These are phyloP conservation scores for Prototheca stagnorum DNA, from an alignment of 163 green algal genomes.

Conservation along the genomic window DNA sequence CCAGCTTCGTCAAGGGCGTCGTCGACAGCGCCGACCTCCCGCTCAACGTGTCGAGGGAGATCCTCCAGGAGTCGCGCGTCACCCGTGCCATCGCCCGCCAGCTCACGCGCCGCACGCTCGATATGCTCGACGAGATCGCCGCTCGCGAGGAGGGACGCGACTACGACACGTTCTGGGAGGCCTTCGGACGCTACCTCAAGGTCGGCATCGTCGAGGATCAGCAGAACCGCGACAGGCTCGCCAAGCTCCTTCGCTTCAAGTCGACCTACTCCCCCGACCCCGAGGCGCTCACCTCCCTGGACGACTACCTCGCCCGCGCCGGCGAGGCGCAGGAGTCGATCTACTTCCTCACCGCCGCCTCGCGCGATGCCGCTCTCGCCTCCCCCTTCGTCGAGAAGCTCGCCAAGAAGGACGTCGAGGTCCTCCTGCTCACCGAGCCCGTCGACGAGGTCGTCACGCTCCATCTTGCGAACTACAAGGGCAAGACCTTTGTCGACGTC, in stretches of 20 bases:
- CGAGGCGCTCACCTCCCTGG: constrained; percentile 41
- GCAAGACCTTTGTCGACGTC: constrained; percentile 76
- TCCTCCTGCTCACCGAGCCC: constrained; percentile 90
- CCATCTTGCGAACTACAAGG: constrained; percentile 66
- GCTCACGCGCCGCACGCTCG: constrained; percentile 68
- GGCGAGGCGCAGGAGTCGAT: constrained; percentile 82
- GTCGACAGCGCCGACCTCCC: constrained; percentile 92
- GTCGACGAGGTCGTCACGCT: constrained; percentile 84
- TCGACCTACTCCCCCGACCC: constrained; percentile 16
- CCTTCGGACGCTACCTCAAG: constrained; percentile 62
- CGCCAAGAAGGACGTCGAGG: constrained; percentile 66
- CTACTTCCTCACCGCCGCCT: constrained; percentile 87
- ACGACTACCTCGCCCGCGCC: constrained; percentile 64
- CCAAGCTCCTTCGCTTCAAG: constrained; percentile 72
- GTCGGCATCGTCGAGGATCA: constrained; percentile 83
- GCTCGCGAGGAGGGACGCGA: constrained; percentile 46
- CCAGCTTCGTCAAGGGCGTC: constrained; percentile 83
- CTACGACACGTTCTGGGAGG: constrained; percentile 88
- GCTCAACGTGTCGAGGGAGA: constrained; percentile 94
- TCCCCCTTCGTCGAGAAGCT: constrained; percentile 89
- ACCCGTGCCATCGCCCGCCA: constrained; percentile 85
- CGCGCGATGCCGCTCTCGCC: constrained; percentile 41
- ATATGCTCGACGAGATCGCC: constrained; percentile 82
- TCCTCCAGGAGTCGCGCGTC: constrained; percentile 86
- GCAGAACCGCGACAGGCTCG: constrained; percentile 25